Evolutionary conservation across 441 rosid genomes (phyloP), one percentile per base, ranked within the genome.

Genomic region (Gossypium gossypioides): DNA sequence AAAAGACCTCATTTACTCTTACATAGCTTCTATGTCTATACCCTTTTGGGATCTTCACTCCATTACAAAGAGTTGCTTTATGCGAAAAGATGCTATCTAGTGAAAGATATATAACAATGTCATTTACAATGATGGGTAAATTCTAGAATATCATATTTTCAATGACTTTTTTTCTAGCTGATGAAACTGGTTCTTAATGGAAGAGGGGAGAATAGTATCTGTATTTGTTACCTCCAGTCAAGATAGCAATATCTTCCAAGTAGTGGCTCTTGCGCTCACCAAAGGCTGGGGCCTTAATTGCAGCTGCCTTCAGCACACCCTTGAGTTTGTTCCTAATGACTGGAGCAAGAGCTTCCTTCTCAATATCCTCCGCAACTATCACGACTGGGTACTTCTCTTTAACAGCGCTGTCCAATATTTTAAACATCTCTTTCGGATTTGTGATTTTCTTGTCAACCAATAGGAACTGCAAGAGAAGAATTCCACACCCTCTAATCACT

Each of bases 251-350:
- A 79, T 92, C 97, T 75, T 92, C 99, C 79, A 94, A 83, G 82
- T 80, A 90, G 75, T 89, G 89, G 82, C 96, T 88, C 87, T 90
- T 93, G 77, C 89, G 87, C 82, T 88, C 96, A 3, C 96, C 96
- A 79, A 89, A 92, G 19, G 96, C 84, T 60, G 99, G 97, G 78
- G 97, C 94, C 82, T 89, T 89, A 29, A 90, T 83, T 59, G 96
- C 99, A 72, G 88, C 99, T 24, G 78, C 96, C 83, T 86, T 89
- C 73, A 94, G 62, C 69, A 79, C 81, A 72, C 99, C 97, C 83
- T 75, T 84, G 61, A 88, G 93, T 76, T 92, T 92, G 86, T 92
- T 91, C 82, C 86, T 84, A 66, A 92, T 86, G 48, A 94, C 75
- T 10, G 88, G 87, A 85, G 95, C 91, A 69, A 92, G 84, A 67